phyloP scores from a whole-genome alignment of 805 yeast genomes.

The Candida insectorum region DNA sequence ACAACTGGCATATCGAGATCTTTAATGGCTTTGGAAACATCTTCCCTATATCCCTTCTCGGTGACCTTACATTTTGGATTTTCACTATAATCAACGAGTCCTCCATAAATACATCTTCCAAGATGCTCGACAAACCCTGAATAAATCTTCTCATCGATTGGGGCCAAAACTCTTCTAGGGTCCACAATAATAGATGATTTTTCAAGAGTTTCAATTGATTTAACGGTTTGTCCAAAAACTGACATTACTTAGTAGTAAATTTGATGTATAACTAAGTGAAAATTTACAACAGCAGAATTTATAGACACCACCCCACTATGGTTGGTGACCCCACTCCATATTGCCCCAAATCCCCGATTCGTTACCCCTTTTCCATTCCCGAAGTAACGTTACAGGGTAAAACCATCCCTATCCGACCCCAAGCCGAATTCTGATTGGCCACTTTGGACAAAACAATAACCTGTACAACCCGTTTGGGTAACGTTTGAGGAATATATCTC shows the following conservation, averaged over 20 bases:
- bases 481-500: too few relatives aligned
- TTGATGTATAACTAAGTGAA: not conserved
- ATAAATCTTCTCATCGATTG: slow-evolving; percentile 24
- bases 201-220: slow-evolving; percentile 9
- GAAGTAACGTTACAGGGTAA: not conserved
- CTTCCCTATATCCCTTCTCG: slow-evolving; percentile 22
- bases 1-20: slow-evolving; percentile 29
- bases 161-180: slow-evolving; percentile 19
- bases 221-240: slow-evolving; percentile 16
- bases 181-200: slow-evolving; percentile 22
- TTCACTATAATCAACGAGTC: slow-evolving; percentile 25
- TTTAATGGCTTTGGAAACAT: slow-evolving; percentile 25
- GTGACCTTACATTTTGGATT: slow-evolving; percentile 15
- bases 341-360: not conserved
- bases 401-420: too few relatives aligned
- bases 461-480: too few relatives aligned
- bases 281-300: slow-evolving; percentile 2
- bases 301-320: not conserved
- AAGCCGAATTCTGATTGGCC: too few relatives aligned
- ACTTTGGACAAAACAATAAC: too few relatives aligned
- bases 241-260: too few relatives aligned
- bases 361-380: slow-evolving; percentile 1
- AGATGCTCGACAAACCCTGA: slow-evolving; percentile 35
- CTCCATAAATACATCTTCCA: slow-evolving; percentile 35
- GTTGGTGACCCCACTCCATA: not conserved